A percentile compares a stretch with the other conserved stretches of the same genome.
Evolutionary conservation across 768 basidiomycete species (phyloP).

Genomic region (Paxillus involutus): DNA sequence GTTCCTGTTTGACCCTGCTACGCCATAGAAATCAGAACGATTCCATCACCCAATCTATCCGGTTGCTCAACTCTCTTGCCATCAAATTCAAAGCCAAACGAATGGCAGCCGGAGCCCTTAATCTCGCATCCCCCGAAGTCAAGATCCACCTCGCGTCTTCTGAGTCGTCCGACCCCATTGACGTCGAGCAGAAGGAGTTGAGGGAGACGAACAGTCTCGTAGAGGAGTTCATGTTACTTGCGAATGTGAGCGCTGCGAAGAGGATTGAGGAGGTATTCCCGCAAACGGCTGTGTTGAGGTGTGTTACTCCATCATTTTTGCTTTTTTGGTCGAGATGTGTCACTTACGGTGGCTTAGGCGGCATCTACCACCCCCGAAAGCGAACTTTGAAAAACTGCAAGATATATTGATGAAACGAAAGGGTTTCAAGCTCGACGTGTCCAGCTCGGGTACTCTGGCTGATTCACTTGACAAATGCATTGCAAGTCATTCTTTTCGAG

Average conservation of each 20-base stretch:
- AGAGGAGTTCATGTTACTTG: conserved; percentile 98
- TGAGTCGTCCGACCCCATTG: conserved; percentile 93
- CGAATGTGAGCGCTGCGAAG: conserved; percentile 90
- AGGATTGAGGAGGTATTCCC: conserved; percentile 96
- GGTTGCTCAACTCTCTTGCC: conserved; percentile 85
- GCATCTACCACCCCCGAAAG: conserved; percentile 86
- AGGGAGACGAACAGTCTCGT: conserved; percentile 94
- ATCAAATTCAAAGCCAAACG: conserved; percentile 80
- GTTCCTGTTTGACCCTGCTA: background rate
- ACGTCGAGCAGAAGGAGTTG: conserved; percentile 93
- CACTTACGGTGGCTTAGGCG: conserved; percentile 47
- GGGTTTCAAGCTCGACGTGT: conserved; percentile 82
- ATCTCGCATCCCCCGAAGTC: conserved; percentile 97
- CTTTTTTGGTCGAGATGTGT: conserved; percentile 4
- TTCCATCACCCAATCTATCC: conserved; percentile 79
- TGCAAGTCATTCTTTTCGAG: conserved; percentile 43
- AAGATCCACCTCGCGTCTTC: conserved; percentile 93
- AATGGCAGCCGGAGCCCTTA: conserved; percentile 96
- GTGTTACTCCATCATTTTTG: background rate
- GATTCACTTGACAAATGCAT: conserved; percentile 85
- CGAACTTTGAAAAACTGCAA: conserved; percentile 94
- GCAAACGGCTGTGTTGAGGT: conserved; percentile 92
- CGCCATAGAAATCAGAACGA: conserved; percentile 66
- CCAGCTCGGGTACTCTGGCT: conserved; percentile 87
- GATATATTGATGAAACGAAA: conserved; percentile 88